These are phyloP conservation scores for Hyaloscypha finlandica DNA, from an alignment of 495 filamentous ascomycete genomes.

Conservation along the genomic window DNA sequence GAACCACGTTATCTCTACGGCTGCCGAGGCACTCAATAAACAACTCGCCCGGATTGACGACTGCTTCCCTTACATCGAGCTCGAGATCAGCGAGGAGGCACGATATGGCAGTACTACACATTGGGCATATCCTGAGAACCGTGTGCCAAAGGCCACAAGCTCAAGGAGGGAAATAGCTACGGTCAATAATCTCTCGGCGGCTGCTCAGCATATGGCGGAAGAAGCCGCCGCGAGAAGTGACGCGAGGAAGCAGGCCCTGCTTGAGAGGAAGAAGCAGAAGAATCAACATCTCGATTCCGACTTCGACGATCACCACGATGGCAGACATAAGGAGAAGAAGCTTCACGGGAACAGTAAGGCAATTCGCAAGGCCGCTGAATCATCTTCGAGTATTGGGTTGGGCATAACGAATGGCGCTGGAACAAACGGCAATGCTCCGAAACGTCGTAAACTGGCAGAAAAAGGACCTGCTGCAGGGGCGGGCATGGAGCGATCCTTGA, in stretches of 20 bases:
- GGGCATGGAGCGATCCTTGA: constrained; percentile 72
- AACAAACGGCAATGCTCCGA: constrained; percentile 54
- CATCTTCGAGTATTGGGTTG: constrained; percentile 49
- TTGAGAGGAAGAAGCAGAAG: constrained; percentile 69
- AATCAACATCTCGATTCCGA: constrained; percentile 72
- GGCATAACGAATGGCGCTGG: constrained; percentile 49
- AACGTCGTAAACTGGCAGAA: constrained; percentile 81
- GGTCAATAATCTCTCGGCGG: constrained; percentile 65
- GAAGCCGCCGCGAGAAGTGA: constrained; percentile 81
- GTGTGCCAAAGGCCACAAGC: constrained; percentile 67
- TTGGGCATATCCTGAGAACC: constrained; percentile 94
- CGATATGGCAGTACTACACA: constrained; percentile 87
- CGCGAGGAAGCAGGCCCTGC: constrained; percentile 73
- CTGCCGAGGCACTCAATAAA: constrained; percentile 83
- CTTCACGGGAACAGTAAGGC: constrained; percentile 53
- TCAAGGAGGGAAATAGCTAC: constrained; percentile 76
- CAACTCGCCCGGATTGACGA: constrained; percentile 82
- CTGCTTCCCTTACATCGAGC: constrained; percentile 78
- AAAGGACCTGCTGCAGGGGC: constrained; percentile 56
- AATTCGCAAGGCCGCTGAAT: constrained; percentile 61
- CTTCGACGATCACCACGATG: constrained; percentile 67
- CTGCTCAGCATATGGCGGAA: constrained; percentile 71
- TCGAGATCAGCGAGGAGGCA: constrained; percentile 91
- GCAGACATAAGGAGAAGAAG: constrained; percentile 58
- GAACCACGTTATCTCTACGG: constrained; percentile 89